Conservation (phyloP, 495 filamentous ascomycete genomes). For the Viridothelium virens region DNA sequence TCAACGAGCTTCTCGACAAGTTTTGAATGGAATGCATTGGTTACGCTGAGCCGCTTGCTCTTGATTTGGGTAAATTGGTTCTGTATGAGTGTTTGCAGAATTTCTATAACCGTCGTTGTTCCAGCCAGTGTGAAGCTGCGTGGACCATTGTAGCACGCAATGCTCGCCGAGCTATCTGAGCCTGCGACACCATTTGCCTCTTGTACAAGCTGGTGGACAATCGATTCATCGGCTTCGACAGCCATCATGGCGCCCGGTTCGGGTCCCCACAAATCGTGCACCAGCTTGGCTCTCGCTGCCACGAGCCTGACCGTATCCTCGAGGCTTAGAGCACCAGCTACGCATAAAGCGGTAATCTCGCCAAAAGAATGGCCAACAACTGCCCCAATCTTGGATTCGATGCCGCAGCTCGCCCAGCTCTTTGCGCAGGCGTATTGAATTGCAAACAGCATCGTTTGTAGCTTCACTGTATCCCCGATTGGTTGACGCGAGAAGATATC, state of each 20-base stretch:
- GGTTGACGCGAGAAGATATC: slow-evolving; percentile 10
- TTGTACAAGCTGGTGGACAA: not conserved
- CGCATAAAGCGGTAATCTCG: slow-evolving; percentile 19
- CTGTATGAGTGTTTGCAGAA: not conserved
- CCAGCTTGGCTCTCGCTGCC: slow-evolving; percentile 13
- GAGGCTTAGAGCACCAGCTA: slow-evolving; percentile 17
- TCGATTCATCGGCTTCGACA: not conserved
- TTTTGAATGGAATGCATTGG: slow-evolving; percentile 17
- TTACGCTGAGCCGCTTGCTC: not conserved
- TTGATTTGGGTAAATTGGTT: not conserved
- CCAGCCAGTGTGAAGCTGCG: not conserved
- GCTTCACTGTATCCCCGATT: not conserved
- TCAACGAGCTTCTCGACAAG: slow-evolving; percentile 11
- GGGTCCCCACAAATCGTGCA: slow-evolving; percentile 14
- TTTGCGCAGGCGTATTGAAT: slow-evolving; percentile 16
- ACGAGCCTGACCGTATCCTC: slow-evolving; percentile 18
- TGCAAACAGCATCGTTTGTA: slow-evolving; percentile 14
- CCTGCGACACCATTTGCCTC: not conserved
- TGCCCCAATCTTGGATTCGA: slow-evolving; percentile 9
- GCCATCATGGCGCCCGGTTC: slow-evolving; percentile 13
- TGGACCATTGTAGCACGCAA: not conserved
- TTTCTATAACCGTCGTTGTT: not conserved
- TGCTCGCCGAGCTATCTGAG: not conserved
- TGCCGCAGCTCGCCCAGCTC: slow-evolving; percentile 13
- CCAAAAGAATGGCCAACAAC: slow-evolving; percentile 21